Percentiles rank a stretch among this genome's conserved stretches.
phyloP scores from a whole-genome alignment of 805 yeast genomes.

The Spathaspora girioi region DNA sequence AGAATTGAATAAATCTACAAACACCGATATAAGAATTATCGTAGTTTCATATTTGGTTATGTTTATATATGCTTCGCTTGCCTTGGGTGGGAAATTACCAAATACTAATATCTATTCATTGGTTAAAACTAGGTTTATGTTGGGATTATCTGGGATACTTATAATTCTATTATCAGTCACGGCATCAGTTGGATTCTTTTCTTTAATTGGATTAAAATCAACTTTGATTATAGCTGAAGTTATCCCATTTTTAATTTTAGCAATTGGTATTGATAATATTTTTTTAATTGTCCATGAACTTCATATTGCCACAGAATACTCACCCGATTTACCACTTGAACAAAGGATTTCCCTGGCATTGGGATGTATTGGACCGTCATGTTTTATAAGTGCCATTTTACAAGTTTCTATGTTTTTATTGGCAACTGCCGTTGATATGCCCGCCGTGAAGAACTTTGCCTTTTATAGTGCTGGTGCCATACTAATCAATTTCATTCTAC shows the following conservation, averaged over 20 bases:
- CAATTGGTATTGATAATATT: conserved; percentile 95
- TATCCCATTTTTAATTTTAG: conserved; percentile 87
- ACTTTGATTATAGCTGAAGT: conserved; percentile 95
- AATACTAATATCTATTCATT: conserved; percentile 27
- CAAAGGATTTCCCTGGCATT: conserved; percentile 62
- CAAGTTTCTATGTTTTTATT: conserved; percentile 78
- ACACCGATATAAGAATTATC: conserved; percentile 71
- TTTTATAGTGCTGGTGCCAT: conserved; percentile 86
- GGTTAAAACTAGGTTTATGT: conserved; percentile 57
- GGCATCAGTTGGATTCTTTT: conserved; percentile 79
- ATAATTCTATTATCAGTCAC: conserved; percentile 79
- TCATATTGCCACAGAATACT: conserved; percentile 46
- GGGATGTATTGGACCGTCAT: conserved; percentile 81
- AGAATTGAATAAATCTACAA: conserved; percentile 78
- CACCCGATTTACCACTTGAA: conserved; percentile 42
- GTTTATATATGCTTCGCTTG: conserved; percentile 85
- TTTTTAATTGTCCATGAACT: conserved; percentile 82
- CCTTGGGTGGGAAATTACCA: conserved; percentile 64
- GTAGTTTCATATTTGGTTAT: conserved; percentile 73
- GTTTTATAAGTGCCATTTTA: conserved; percentile 68
- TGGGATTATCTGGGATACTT: conserved; percentile 81
- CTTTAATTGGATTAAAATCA: conserved; percentile 73
- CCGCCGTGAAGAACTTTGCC: conserved; percentile 94
- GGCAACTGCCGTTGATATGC: conserved; percentile 85
- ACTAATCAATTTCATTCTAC: conserved; percentile 68